Evolutionary conservation across 2,329 filamentous ascomycete species (phyloP).

Genomic region (Bipolaris bicolor): DNA sequence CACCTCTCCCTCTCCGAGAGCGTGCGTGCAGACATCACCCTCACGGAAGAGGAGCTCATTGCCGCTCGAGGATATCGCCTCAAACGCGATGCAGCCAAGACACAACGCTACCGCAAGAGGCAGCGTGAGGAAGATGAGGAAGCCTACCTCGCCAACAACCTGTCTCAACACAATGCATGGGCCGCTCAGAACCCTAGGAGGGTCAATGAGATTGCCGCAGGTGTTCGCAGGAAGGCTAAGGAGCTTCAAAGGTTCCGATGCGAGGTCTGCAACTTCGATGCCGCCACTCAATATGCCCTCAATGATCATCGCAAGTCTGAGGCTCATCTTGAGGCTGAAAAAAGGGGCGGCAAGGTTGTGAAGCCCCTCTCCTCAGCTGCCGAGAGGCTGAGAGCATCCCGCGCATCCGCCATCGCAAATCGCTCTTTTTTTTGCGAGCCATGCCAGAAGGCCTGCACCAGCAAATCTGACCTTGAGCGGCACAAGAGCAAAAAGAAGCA

Average conservation of each 20-base stretch:
- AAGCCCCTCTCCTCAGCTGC: too few species aligned
- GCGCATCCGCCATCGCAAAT: background rate
- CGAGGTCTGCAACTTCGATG: background rate
- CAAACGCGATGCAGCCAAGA: background rate
- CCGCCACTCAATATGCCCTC: background rate
- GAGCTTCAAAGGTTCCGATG: background rate
- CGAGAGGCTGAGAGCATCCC: background rate
- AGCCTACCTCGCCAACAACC: background rate
- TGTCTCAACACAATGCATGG: background rate
- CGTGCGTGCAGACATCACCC: background rate
- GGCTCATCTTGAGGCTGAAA: background rate
- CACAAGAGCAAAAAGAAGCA: background rate
- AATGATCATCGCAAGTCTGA: background rate
- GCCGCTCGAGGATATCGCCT: background rate
- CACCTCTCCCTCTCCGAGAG: background rate
- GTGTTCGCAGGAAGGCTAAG: background rate
- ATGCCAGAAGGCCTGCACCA: background rate
- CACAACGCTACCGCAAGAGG: background rate
- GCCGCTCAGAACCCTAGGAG: background rate
- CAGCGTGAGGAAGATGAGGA: background rate
- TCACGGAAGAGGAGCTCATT: background rate
- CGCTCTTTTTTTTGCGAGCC: background rate
- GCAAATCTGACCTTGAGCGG: background rate
- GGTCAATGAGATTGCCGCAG: background rate
- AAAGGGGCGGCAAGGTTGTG: too few species aligned